These are phyloP conservation scores for Colletotrichum eleusines DNA, from an alignment of 2,329 filamentous ascomycete genomes.

Conservation along the genomic window DNA sequence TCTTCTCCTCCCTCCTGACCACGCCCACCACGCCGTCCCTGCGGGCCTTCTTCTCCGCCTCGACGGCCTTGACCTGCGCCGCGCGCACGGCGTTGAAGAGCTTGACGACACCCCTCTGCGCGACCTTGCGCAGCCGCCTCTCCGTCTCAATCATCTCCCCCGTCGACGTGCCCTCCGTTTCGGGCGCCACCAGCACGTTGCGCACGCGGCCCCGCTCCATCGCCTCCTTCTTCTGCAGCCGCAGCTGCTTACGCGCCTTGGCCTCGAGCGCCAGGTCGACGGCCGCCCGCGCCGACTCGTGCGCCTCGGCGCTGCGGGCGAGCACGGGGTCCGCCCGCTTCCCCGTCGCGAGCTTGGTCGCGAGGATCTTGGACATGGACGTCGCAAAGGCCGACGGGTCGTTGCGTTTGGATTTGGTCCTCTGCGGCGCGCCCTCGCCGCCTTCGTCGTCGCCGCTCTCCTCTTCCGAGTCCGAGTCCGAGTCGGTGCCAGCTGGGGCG, in stretches of 20 bases:
- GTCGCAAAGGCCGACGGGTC: constrained; percentile 92
- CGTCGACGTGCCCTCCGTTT: constrained; percentile 58
- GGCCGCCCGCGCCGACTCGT: constrained; percentile 77
- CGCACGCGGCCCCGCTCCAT: constrained; percentile 89
- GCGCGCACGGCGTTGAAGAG: constrained; percentile 95
- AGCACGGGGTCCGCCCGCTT: constrained; percentile 93
- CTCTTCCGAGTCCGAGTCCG: constrained; percentile 49
- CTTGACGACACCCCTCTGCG: constrained; percentile 93
- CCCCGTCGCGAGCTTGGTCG: constrained; percentile 85
- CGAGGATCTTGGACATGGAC: constrained; percentile 92
- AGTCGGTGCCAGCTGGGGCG: constrained; percentile 44
- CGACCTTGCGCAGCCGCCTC: constrained; percentile 84
- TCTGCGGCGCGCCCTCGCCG: constrained; percentile 52
- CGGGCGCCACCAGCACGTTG: constrained; percentile 79
- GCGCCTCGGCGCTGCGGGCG: constrained; percentile 81
- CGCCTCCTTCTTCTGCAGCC: constrained; percentile 82
- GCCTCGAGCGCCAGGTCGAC: constrained; percentile 83
- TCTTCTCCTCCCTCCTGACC: constrained; percentile 83
- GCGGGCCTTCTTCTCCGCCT: constrained; percentile 77
- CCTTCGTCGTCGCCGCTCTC: constrained; percentile 47
- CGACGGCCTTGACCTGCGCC: constrained; percentile 88
- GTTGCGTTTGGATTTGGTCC: constrained; percentile 82
- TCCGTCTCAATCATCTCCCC: constrained; percentile 76
- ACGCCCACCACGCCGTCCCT: constrained; percentile 83
- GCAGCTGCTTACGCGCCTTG: constrained; percentile 82